phyloP scores from a whole-genome alignment of 192 early-diverging fungal species.

The Phlyctochytrium planicorne region DNA sequence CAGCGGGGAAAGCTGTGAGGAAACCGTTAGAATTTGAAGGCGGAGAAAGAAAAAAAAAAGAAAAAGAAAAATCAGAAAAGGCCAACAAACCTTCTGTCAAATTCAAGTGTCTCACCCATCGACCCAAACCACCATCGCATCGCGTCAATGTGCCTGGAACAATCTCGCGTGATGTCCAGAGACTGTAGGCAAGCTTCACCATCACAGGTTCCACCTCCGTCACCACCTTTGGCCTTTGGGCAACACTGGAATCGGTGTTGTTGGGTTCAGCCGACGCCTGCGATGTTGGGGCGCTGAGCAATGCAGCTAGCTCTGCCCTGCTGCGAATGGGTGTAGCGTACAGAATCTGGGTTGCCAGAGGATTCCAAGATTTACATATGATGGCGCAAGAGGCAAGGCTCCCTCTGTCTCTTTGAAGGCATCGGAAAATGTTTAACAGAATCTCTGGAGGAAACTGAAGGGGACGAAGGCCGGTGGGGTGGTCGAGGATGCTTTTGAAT shows the following conservation, averaged over 20 bases:
- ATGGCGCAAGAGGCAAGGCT: not conserved
- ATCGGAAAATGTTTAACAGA: not conserved
- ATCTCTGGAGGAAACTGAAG: not conserved
- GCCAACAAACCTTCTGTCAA: not conserved
- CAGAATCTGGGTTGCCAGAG: not conserved
- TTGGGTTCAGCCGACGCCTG: not conserved
- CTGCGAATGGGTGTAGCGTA: not conserved
- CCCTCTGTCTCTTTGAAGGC: not conserved
- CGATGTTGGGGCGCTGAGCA: not conserved
- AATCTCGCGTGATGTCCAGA: not conserved
- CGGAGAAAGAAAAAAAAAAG: slow-evolving; percentile 4
- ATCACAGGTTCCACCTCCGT: not conserved
- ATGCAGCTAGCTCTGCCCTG: not conserved
- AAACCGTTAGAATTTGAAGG: not conserved
- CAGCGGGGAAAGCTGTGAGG: not conserved
- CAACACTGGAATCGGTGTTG: not conserved
- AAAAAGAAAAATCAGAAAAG: too few species aligned
- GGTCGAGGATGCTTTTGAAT: not conserved
- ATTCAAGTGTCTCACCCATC: not conserved
- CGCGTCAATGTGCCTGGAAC: not conserved
- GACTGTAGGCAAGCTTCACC: not conserved
- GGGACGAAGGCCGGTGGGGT: not conserved
- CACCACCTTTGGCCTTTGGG: not conserved
- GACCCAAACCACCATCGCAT: not conserved
- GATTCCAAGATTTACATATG: not conserved